These are phyloP conservation scores for Blakeslea trispora DNA, from an alignment of 371 early-diverging fungal genomes.

Conservation along the genomic window DNA sequence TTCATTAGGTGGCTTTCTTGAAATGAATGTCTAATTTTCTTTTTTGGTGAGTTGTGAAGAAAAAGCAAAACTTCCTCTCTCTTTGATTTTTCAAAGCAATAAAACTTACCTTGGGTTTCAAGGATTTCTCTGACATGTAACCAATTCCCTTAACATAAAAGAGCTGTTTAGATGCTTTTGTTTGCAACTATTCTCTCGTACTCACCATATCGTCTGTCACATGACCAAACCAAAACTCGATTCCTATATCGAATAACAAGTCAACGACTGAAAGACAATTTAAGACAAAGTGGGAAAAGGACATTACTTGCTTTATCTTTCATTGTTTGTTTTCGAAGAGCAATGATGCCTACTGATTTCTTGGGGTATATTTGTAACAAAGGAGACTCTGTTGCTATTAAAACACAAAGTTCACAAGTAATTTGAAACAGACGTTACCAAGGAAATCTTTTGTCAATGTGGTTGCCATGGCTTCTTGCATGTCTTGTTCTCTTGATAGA, in stretches of 20 bases:
- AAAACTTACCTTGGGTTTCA: conserved; percentile 40
- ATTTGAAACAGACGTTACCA: conserved; percentile 19
- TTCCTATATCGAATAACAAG: conserved; percentile 16
- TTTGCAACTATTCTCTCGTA: background rate
- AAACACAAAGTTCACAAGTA: conserved; percentile 7
- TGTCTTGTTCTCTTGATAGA: conserved; percentile 32
- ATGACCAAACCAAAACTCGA: conserved; percentile 61
- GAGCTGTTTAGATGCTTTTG: background rate
- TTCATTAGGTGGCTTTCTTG: conserved; percentile 26
- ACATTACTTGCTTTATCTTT: conserved; percentile 11
- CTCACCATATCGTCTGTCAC: conserved; percentile 62
- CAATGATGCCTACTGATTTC: conserved; percentile 54
- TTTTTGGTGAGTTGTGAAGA: no score
- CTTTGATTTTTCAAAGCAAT: background rate
- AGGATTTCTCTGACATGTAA: conserved; percentile 42
- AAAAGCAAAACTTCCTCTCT: no score
- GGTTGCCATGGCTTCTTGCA: conserved; percentile 31
- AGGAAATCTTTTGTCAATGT: conserved; percentile 30
- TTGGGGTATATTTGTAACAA: conserved; percentile 38
- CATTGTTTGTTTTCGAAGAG: conserved; percentile 30
- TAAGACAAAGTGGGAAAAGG: no score
- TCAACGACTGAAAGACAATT: no score
- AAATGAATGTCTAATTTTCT: conserved; percentile 43
- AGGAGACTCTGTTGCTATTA: conserved; percentile 32
- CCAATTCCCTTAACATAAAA: conserved; percentile 62